Percentiles rank a stretch among this genome's conserved stretches.
Evolutionary conservation across 2,329 filamentous ascomycete species (phyloP).

Genomic region (Dactylonectria macrodidyma): DNA sequence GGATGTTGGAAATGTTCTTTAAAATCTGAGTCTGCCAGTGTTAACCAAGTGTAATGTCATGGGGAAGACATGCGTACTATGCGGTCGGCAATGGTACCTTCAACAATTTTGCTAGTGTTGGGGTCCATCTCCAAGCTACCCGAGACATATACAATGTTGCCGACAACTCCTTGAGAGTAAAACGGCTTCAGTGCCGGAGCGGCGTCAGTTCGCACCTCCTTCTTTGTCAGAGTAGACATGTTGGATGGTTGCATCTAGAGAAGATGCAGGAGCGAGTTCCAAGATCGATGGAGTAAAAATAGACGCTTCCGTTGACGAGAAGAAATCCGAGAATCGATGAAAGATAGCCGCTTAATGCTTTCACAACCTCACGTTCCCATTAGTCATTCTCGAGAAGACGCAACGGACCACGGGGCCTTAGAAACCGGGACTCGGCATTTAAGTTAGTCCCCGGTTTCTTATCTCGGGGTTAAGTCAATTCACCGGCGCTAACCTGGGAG

Average conservation of each 20-base stretch:
- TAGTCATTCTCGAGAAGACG: too few relatives aligned
- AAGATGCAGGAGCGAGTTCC: too few relatives aligned
- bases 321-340: too few relatives aligned
- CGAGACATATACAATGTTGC: conserved; percentile 20
- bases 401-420: too few relatives aligned
- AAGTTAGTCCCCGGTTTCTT: too few relatives aligned
- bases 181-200: conserved; percentile 6
- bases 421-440: too few relatives aligned
- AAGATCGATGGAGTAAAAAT: too few relatives aligned
- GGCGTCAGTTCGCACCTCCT: conserved; percentile 1
- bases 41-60: background rate
- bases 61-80: background rate
- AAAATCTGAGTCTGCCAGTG: background rate
- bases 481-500: too few relatives aligned
- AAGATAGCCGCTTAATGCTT: too few relatives aligned
- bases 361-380: too few relatives aligned
- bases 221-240: background rate
- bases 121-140: conserved; percentile 16
- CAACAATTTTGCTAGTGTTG: conserved; percentile 14
- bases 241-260: background rate
- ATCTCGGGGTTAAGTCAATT: too few relatives aligned
- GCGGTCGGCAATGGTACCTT: conserved; percentile 1
- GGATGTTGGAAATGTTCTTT: conserved; percentile 7
- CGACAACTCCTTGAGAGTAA: conserved; percentile 13
- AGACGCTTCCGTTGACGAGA: too few relatives aligned